Percentiles rank a stretch among this genome's conserved stretches.
phyloP scores from a whole-genome alignment of 306 rosid species.

The Carpinus viminea region DNA sequence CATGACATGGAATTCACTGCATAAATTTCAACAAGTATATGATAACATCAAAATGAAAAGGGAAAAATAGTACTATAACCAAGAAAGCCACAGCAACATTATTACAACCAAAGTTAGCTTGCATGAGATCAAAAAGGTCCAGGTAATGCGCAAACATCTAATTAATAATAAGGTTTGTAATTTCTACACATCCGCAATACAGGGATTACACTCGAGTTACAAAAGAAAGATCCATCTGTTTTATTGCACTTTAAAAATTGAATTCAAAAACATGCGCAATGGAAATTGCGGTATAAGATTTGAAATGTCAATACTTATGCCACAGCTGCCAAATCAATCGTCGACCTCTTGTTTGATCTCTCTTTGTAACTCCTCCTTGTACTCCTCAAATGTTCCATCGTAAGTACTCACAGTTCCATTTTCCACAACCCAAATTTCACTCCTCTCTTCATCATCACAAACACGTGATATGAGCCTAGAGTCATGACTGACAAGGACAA shows the following conservation, averaged over 20 bases:
- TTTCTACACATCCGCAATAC: neutral
- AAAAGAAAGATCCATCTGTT: neutral
- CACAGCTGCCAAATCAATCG: slow-evolving; percentile 31
- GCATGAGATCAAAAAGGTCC: neutral
- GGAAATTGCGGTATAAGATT: too few relatives aligned
- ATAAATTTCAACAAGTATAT: neutral
- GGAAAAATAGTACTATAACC: neutral
- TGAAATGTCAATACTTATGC: neutral
- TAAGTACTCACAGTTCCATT: slow-evolving; percentile 52
- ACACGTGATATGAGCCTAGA: slow-evolving; percentile 73
- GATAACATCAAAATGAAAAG: neutral
- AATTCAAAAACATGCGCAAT: neutral
- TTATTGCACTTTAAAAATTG: neutral
- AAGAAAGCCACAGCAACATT: neutral
- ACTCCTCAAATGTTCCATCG: slow-evolving; percentile 56
- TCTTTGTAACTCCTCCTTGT: slow-evolving; percentile 56
- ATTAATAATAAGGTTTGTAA: neutral
- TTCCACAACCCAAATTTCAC: slow-evolving; percentile 83
- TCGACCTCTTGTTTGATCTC: slow-evolving; percentile 65
- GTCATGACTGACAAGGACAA: slow-evolving; percentile 77
- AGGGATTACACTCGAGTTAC: neutral
- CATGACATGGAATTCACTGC: neutral
- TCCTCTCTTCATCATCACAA: slow-evolving; percentile 71
- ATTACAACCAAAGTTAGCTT: neutral
- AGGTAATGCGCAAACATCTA: neutral